Percentiles rank a stretch among this genome's conserved stretches.
phyloP scores from a whole-genome alignment of 352 stramenopile species.

The Globisporangium paroecandrum region DNA sequence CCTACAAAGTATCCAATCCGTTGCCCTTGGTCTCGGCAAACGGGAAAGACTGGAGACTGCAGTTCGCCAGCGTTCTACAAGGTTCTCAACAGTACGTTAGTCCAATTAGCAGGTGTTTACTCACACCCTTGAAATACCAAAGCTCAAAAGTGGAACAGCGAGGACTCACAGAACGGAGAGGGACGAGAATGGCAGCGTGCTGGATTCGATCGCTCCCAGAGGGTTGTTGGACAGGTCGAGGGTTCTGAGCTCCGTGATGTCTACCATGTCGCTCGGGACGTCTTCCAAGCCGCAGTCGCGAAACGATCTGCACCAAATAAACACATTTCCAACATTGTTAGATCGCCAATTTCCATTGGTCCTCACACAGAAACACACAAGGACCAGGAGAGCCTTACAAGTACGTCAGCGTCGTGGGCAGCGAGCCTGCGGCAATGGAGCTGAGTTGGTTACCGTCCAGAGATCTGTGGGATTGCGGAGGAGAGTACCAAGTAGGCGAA shows the following conservation, averaged over 20 bases:
- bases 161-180: slow-evolving; percentile 4
- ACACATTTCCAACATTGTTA: not conserved
- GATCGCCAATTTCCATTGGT: not conserved
- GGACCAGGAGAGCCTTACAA: not conserved
- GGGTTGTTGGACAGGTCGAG: slow-evolving; percentile 8
- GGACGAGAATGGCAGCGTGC: not conserved
- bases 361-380: not conserved
- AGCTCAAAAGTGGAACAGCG: not conserved
- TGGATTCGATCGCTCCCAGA: not conserved
- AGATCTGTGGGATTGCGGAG: not conserved
- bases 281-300: slow-evolving; percentile 1
- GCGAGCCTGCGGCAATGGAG: not conserved
- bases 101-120: not conserved
- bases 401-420: slow-evolving; percentile 4
- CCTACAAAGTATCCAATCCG: not conserved
- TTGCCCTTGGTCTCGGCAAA: not conserved
- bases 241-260: not conserved
- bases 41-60: slow-evolving; percentile 11
- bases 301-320: not conserved
- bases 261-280: not conserved
- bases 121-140: not conserved
- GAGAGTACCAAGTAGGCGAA: not conserved
- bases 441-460: not conserved
- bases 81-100: not conserved
- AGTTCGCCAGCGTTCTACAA: slow-evolving; percentile 7